These are phyloP conservation scores for Daldinia childiae DNA, from an alignment of 495 filamentous ascomycete genomes.

Conservation along the genomic window DNA sequence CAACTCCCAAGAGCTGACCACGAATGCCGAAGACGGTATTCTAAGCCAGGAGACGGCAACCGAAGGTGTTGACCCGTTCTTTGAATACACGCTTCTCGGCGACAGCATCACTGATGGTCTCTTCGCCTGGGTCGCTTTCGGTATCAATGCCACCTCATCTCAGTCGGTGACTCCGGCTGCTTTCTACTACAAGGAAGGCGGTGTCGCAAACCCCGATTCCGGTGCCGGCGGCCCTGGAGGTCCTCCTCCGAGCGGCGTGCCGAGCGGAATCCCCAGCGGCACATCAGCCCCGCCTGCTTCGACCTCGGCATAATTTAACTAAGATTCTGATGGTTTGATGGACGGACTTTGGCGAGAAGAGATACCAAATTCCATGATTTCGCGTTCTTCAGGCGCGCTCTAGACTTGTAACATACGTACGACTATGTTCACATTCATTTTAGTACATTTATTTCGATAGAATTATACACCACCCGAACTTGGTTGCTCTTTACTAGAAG, in stretches of 20 bases:
- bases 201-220: background rate
- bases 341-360: background rate
- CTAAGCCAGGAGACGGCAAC: background rate
- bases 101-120: conserved; percentile 59
- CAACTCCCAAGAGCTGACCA: background rate
- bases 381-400: too few species aligned
- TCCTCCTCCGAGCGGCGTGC: background rate
- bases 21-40: background rate
- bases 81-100: conserved; percentile 57
- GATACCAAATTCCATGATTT: background rate
- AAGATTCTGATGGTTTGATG: background rate
- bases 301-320: background rate
- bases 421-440: too few species aligned
- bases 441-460: too few species aligned
- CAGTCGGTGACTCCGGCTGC: background rate
- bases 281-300: background rate
- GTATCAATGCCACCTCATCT: conserved; percentile 56
- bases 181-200: background rate
- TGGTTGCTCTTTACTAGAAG: too few species aligned
- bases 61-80: conserved; percentile 26
- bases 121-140: conserved; percentile 65
- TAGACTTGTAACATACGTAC: too few species aligned
- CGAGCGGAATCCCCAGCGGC: background rate
- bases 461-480: too few species aligned
- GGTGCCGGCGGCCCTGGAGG: background rate